Percentiles rank a stretch among this genome's conserved stretches.
Conservation (phyloP, 345 rosid genomes). For the Pseudoturritis turrita region DNA sequence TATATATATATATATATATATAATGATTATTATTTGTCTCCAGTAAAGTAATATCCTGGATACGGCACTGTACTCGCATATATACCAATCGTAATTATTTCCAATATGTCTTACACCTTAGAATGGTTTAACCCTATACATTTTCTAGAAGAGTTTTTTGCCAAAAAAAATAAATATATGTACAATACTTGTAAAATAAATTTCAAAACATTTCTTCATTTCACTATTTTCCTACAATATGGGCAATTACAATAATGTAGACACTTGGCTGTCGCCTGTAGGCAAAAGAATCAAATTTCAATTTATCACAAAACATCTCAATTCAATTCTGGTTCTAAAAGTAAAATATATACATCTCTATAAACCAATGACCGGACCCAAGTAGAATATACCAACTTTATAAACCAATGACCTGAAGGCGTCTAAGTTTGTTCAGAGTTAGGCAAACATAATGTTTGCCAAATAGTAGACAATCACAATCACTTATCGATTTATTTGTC, state of each 20-base stretch:
- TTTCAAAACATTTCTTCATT: background rate
- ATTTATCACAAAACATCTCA: background rate
- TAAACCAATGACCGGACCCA: background rate
- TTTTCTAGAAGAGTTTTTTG: background rate
- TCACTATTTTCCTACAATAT: background rate
- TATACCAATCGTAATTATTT: background rate
- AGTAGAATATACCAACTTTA: background rate
- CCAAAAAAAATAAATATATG: background rate
- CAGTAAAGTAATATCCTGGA: too few relatives aligned
- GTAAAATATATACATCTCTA: background rate
- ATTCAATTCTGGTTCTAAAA: background rate
- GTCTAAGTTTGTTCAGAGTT: conserved; percentile 18
- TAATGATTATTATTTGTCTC: too few relatives aligned
- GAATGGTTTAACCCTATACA: background rate
- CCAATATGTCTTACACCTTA: background rate
- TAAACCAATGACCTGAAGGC: conserved; percentile 7
- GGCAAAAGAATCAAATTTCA: background rate
- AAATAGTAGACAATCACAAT: conserved; percentile 4
- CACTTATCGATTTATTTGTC: conserved; percentile 3
- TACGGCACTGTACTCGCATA: too few relatives aligned
- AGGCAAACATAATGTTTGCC: conserved; percentile 19
- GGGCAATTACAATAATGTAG: background rate
- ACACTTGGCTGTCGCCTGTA: background rate
- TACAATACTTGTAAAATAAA: background rate
- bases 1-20: too few relatives aligned